Conservation (phyloP, 2,329 filamentous ascomycete genomes). For the Orbilia blumenaviensis region DNA sequence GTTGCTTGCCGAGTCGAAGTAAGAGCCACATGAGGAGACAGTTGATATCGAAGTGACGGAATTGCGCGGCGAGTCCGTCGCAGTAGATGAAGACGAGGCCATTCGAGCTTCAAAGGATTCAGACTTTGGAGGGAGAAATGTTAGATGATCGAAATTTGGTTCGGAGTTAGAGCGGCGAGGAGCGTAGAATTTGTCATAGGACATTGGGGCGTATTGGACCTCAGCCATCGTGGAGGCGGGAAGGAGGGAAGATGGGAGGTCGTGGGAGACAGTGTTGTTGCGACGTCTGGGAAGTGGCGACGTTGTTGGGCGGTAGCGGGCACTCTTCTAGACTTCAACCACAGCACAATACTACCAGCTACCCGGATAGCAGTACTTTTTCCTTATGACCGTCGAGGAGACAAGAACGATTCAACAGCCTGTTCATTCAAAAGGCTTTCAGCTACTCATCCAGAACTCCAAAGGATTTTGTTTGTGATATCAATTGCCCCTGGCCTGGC, state of each 20-base stretch:
- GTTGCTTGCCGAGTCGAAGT: constrained; percentile 51
- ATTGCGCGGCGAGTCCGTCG: constrained; percentile 50
- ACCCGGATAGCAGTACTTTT: constrained; percentile 4
- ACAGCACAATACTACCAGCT: constrained; percentile 4
- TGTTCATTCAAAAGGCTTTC: constrained; percentile 15
- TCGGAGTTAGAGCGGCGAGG: constrained; percentile 47
- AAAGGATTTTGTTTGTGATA: neutral
- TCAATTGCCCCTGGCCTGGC: constrained; percentile 23
- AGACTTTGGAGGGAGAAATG: constrained; percentile 22
- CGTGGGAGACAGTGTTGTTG: neutral
- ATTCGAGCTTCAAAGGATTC: constrained; percentile 50
- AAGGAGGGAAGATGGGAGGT: neutral
- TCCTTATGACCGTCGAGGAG: neutral
- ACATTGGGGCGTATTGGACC: constrained; percentile 53
- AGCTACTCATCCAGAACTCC: constrained; percentile 5
- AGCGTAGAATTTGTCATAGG: constrained; percentile 49
- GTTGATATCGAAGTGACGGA: constrained; percentile 51
- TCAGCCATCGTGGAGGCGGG: constrained; percentile 39
- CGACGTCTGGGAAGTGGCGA: neutral
- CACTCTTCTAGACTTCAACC: constrained; percentile 28
- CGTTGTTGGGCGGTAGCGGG: constrained; percentile 2
- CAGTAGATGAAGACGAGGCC: constrained; percentile 37
- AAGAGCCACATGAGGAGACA: constrained; percentile 49
- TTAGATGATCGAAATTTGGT: constrained; percentile 50
- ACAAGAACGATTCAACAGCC: neutral